Conservation (phyloP, 768 basidiomycete genomes). For the Lactifluus hygrophoroides region DNA sequence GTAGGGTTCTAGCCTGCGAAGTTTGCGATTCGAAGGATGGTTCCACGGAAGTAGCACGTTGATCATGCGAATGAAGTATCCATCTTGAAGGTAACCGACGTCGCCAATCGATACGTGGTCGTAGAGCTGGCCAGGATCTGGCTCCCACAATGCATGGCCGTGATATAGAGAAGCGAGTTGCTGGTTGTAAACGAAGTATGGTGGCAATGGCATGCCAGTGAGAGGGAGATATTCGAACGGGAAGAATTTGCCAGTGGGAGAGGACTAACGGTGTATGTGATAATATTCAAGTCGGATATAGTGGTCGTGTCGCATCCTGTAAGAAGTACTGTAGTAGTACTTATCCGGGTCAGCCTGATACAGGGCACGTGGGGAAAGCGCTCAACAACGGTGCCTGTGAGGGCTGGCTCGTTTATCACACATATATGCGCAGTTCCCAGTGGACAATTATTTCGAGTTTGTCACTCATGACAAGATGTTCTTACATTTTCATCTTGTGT, state of each 20-base stretch:
- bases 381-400: too few relatives aligned
- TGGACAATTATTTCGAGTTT: slow-evolving; percentile 70
- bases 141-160: slow-evolving; percentile 17
- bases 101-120: slow-evolving; percentile 16
- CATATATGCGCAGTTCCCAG: slow-evolving; percentile 55
- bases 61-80: slow-evolving; percentile 17
- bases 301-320: too few relatives aligned
- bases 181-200: slow-evolving; percentile 4
- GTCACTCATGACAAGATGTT: slow-evolving; percentile 68
- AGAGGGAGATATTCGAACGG: too few relatives aligned
- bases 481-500: slow-evolving; percentile 75
- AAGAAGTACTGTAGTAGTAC: too few relatives aligned
- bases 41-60: slow-evolving; percentile 4
- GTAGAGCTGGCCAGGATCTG: slow-evolving; percentile 14
- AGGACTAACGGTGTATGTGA: too few relatives aligned
- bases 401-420: too few relatives aligned
- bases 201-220: not conserved
- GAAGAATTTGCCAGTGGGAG: too few relatives aligned
- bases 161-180: slow-evolving; percentile 3
- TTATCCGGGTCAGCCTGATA: too few relatives aligned
- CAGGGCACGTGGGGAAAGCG: too few relatives aligned
- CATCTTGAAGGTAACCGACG: slow-evolving; percentile 17
- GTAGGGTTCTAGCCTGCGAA: not conserved
- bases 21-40: not conserved
- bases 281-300: too few relatives aligned